Conservation (phyloP, 73 alveolate species). For the Tetrahymena malaccensis region DNA sequence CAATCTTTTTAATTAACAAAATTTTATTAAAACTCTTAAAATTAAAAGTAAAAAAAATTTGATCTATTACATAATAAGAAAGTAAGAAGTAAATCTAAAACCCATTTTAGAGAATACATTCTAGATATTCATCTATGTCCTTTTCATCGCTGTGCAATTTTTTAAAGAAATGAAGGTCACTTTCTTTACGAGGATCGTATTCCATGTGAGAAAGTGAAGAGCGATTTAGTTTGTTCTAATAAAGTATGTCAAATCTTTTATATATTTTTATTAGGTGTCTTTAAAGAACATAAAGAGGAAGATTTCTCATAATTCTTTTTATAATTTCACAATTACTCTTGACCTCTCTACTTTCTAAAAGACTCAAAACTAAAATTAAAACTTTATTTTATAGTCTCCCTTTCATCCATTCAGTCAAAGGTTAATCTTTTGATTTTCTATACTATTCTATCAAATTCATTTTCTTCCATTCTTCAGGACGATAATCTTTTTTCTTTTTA, state of each 20-base stretch:
- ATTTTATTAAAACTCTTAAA: neutral
- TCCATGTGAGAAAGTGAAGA: conserved; percentile 18
- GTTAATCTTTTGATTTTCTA: conserved; percentile 10
- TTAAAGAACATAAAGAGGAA: conserved; percentile 16
- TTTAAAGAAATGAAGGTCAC: neutral
- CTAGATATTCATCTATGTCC: neutral
- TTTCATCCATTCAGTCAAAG: conserved; percentile 20
- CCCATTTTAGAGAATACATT: conserved; percentile 25
- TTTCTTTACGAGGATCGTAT: conserved; percentile 11
- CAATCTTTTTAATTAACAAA: neutral
- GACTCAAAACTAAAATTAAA: conserved; percentile 27
- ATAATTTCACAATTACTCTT: neutral
- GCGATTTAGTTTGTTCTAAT: conserved; percentile 13
- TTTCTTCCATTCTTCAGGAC: neutral
- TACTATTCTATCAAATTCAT: neutral
- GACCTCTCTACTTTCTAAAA: conserved; percentile 38
- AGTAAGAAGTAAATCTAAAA: conserved; percentile 15
- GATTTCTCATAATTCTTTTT: conserved; percentile 44
- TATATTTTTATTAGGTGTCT: conserved; percentile 24
- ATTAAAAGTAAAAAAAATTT: neutral
- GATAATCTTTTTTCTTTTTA: neutral
- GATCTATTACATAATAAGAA: conserved; percentile 1
- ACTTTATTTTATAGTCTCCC: conserved; percentile 29
- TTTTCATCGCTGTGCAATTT: neutral
- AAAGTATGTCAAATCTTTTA: neutral